Evolutionary conservation across 2,329 filamentous ascomycete genomes (phyloP), one percentile per base, ranked within the genome.

Genomic region (Ascochyta lentis): DNA sequence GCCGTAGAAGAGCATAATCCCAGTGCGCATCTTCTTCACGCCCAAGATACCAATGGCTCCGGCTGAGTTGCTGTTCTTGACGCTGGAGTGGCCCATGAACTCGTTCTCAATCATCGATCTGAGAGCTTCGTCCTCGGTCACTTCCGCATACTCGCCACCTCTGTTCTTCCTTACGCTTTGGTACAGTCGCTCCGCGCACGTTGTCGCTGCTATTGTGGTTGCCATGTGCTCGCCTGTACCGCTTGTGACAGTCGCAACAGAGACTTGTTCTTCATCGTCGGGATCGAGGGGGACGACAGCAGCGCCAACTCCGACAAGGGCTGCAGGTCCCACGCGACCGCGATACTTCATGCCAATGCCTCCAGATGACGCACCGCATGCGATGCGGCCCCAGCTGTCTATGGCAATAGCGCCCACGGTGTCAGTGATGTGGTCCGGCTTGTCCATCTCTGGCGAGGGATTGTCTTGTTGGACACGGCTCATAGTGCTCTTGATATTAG

Each of bases 211-310:
- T 83, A 96, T 89, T 0, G 93, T 96, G 0, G 94, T 97, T 33
- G 92, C 91, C 90, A 99, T 99, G 73, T 99, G 95, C 77, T 99
- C 95, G 43, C 95, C 95, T 3, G 95, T 99, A 26, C 95, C 95
- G 71, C 92, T 96, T 35, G 92, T 96, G 22, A 97, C 92, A 24
- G 89, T 87, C 27, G 92, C 94, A 26, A 96, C 91, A 41, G 84
- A 86, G 7, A 86, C 83, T 41, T 82, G 80, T 2, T 91, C 86
- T 6, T 84, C 79, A 69, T 97, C 93, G 27, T 85, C 82, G 2
- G 84, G 80, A 59, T 92, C 86, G 24, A 82, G 80, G 1, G 94
- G 94, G n/a, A 97, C 85, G 26, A 99, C 89, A 33, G 91, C 90
- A 19, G 92, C 94, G 52, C 95, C 95, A 49, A 98, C 86, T 7